Evolutionary conservation across 2,329 filamentous ascomycete species (phyloP), one percentile per base, ranked within the genome.

Genomic region (Epichloe typhina): DNA sequence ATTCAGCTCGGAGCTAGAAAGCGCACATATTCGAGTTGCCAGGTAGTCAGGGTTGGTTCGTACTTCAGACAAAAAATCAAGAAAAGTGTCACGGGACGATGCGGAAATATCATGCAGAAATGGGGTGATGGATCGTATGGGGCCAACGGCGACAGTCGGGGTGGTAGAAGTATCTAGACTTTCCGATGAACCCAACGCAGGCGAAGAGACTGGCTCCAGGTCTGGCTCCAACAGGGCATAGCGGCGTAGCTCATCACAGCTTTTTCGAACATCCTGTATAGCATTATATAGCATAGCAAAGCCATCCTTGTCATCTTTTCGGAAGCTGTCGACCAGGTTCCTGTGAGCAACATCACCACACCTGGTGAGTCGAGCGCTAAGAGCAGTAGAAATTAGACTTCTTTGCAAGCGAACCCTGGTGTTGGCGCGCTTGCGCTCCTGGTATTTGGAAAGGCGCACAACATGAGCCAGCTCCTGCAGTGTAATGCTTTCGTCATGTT

Each of bases 1-100:
- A 58, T 83, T 79, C 50, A 96, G 76, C 67, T 97, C 90, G 54
- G 81, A 71, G 53, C 83, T 80, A 50, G 82, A 83, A 57, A 98
- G 73, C 60, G 79, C 82, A 64, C 82, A 82, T 56, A 98, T 77
- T 56, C 90, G 81, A 56, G 86, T 82, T 61, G 91, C 88, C 65
- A 98, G 67, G 67, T 94, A 97, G 61, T 90, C 83, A 38, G 88
- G 83, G 64, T 95, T 90, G 55, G 85, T 89, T 59, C 91, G 82
- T 55, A 96, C 78, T 66, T 88, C 80, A 46, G 80, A 83, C 59
- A 97, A 70, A 62, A 97, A 91, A 55, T 82, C 79, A 52, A 96
- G 65, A 53, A 96, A 80, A 42, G 83, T 80, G 54, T 88, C 80
- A 62, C 87, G 76, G 51, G 88, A 82, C 55, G 84, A 82, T 51